Conservation (phyloP, 2,329 filamentous ascomycete genomes). For the Geosmithia flava region DNA sequence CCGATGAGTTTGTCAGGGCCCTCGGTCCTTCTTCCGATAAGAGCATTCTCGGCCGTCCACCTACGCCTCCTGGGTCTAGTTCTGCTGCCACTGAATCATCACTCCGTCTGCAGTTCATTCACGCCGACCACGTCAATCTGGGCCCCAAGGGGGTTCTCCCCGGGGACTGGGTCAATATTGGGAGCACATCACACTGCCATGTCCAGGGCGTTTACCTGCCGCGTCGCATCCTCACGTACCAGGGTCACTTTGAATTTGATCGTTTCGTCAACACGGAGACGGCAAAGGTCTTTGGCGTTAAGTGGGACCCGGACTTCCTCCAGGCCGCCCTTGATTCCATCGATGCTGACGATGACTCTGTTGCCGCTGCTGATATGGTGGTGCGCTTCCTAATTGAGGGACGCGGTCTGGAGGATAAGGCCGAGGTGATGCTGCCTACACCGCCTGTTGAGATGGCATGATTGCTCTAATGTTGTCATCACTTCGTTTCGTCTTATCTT, state of each 20-base stretch:
- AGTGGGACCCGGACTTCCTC: constrained; percentile 5
- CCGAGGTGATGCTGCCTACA: not conserved
- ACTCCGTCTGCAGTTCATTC: constrained; percentile 22
- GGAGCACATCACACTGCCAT: constrained; percentile 14
- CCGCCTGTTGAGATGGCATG: constrained; percentile 1
- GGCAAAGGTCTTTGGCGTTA: constrained; percentile 18
- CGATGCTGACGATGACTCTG: constrained; percentile 8
- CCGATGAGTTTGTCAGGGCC: constrained; percentile 8
- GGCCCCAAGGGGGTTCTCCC: constrained; percentile 3
- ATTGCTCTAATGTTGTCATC: not conserved
- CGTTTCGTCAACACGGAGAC: constrained; percentile 23
- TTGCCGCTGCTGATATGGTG: constrained; percentile 8
- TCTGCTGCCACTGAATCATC: not conserved
- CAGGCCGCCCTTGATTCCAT: constrained; percentile 4
- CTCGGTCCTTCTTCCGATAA: constrained; percentile 3
- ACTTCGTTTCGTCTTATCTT: not conserved
- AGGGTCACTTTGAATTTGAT: constrained; percentile 31
- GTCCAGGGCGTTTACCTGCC: constrained; percentile 25
- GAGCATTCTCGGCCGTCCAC: not conserved
- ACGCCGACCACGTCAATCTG: constrained; percentile 16
- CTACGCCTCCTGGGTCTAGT: not conserved
- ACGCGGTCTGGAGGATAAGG: not conserved
- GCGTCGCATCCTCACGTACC: constrained; percentile 23
- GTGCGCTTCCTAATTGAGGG: constrained; percentile 8
- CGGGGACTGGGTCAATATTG: constrained; percentile 8